Conservation (phyloP, 345 rosid genomes). For the Sonneratia alba region DNA sequence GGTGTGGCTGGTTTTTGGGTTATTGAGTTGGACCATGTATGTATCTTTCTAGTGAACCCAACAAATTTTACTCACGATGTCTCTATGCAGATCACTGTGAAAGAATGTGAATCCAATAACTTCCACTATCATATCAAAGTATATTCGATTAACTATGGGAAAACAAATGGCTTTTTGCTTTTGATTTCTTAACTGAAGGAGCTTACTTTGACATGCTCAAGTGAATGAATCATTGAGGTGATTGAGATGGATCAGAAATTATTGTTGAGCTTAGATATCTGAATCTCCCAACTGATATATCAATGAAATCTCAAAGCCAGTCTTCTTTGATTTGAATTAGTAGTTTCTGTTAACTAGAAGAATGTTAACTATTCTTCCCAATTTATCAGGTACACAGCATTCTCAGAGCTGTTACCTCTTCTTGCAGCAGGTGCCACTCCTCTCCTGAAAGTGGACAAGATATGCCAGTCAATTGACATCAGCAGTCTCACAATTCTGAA, state of each 20-base stretch:
- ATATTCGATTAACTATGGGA: not conserved
- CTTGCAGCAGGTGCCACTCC: slow-evolving; percentile 70
- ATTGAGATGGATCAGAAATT: not conserved
- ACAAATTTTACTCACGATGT: not conserved
- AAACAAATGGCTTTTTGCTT: not conserved
- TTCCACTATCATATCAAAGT: not conserved
- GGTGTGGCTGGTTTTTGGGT: not conserved
- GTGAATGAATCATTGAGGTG: not conserved
- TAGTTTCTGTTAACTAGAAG: not conserved
- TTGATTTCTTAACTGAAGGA: not conserved
- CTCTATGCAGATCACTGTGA: not conserved
- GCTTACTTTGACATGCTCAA: not conserved
- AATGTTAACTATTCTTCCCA: not conserved
- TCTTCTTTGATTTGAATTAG: not conserved
- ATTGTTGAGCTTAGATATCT: too few species aligned
- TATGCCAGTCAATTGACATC: slow-evolving; percentile 53
- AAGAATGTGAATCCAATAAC: not conserved
- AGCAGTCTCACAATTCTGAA: slow-evolving; percentile 49
- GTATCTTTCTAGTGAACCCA: not conserved
- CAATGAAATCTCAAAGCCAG: too few species aligned
- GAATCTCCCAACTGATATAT: too few species aligned
- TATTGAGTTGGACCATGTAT: not conserved
- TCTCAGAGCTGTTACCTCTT: slow-evolving; percentile 85
- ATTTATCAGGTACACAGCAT: slow-evolving; percentile 70
- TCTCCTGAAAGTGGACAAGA: slow-evolving; percentile 60